These are phyloP conservation scores for Gaultheria prostrata DNA, from an alignment of 148 eudicot species.

Conservation along the genomic window DNA sequence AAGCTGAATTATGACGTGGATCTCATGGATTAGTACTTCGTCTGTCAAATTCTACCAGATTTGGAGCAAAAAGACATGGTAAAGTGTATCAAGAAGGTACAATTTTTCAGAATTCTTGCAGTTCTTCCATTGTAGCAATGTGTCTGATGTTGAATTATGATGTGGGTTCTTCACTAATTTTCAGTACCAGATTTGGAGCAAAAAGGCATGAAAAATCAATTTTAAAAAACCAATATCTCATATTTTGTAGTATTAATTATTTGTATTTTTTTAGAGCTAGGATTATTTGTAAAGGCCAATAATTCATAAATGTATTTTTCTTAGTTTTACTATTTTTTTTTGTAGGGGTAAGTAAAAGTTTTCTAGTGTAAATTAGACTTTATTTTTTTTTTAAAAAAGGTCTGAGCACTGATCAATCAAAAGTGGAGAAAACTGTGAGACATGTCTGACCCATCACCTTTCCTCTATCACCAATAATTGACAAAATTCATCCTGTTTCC, in stretches of 20 bases:
- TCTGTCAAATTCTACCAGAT: background rate
- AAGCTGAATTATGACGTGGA: background rate
- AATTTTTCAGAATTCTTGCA: background rate
- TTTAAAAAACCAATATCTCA: no score
- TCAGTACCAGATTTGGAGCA: background rate
- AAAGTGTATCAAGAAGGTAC: no score
- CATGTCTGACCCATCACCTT: conserved; percentile 15
- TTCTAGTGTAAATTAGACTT: no score
- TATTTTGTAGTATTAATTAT: no score
- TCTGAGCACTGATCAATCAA: conserved; percentile 1
- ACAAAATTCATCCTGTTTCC: conserved; percentile 32
- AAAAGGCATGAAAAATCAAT: no score
- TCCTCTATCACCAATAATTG: conserved; percentile 33
- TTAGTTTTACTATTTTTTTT: no score
- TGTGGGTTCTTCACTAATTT: background rate
- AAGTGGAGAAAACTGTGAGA: conserved; percentile 17
- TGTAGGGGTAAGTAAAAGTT: no score
- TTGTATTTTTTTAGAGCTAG: no score
- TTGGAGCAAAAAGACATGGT: background rate
- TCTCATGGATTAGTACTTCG: background rate
- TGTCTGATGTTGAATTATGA: background rate
- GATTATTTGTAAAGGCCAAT: no score
- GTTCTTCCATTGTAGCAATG: background rate
- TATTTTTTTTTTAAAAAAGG: no score
- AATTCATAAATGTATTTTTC: no score